Percentiles rank a stretch among this genome's conserved stretches.
phyloP scores from a whole-genome alignment of 2,329 filamentous ascomycete species.

The Didymella segeticola region DNA sequence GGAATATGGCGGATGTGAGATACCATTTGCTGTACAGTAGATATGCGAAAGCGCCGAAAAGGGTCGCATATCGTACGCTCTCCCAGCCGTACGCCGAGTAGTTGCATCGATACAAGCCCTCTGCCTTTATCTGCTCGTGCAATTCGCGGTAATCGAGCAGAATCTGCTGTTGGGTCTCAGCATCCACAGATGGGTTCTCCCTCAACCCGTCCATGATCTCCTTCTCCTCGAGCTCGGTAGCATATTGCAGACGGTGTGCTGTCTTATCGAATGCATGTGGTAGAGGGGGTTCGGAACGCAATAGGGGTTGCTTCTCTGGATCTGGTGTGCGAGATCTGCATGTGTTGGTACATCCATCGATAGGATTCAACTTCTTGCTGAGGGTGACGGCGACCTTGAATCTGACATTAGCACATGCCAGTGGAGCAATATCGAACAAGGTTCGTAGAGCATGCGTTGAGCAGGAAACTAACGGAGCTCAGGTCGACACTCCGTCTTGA shows the following conservation, averaged over 20 bases:
- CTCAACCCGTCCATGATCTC: slow-evolving; percentile 47
- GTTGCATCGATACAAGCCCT: slow-evolving; percentile 65
- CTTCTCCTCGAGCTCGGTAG: slow-evolving; percentile 42
- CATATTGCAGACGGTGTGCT: slow-evolving; percentile 39
- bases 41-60: slow-evolving; percentile 60
- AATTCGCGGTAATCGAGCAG: slow-evolving; percentile 62
- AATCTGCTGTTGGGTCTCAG: slow-evolving; percentile 62
- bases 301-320: slow-evolving; percentile 33
- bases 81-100: slow-evolving; percentile 67
- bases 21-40: slow-evolving; percentile 62
- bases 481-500: slow-evolving; percentile 37
- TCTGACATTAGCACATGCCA: slow-evolving; percentile 25
- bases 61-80: slow-evolving; percentile 58
- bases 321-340: slow-evolving; percentile 32
- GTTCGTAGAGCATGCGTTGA: slow-evolving; percentile 8
- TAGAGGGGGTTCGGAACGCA: slow-evolving; percentile 12
- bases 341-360: slow-evolving; percentile 17
- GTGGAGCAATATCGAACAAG: slow-evolving; percentile 4
- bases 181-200: slow-evolving; percentile 61
- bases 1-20: slow-evolving; percentile 62
- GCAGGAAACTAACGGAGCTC: slow-evolving; percentile 34
- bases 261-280: slow-evolving; percentile 24
- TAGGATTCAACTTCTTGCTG: slow-evolving; percentile 32
- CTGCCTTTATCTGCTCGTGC: slow-evolving; percentile 61
- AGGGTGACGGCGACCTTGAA: slow-evolving; percentile 35